Base-by-base conservation (phyloP, 2,329 filamentous ascomycete genomes). In the Aspergillus fijiensis region DNA sequence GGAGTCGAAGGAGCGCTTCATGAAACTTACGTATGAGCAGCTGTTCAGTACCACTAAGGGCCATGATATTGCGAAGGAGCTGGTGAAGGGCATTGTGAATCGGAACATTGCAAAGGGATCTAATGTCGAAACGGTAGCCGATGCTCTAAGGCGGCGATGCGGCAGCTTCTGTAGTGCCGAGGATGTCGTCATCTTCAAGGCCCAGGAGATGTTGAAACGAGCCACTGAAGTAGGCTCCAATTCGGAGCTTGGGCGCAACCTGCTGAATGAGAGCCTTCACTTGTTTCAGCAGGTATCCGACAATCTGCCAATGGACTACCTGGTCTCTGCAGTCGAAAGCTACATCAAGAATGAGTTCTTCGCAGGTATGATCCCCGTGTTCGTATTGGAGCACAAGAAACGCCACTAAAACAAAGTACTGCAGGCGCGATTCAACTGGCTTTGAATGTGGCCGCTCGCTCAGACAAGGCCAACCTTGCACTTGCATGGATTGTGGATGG, bases 81-180 rank as follows among this genome's bases (percentile, higher is more conserved):
- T 99, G 1, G 95, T 99, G 59, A 99, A 98, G 75, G 92, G 94
- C 0, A 98, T 99, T 70, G 95, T 99, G 57, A 98, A 98, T 75
- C 88, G 93, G 70, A 99, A 96, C 74, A 99, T 99, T 68, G 90
- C 94, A 60, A 96, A 92, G 70, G 95, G 96, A 10, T 94, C 93
- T 4, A 99, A 98, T 64, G 94, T 99, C 21, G 96, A 99, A 77
- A 97, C 93, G 0, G 92, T 99, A 25, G 94, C 95, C 0, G 95
- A 99, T 76, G 92, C 93, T n/a, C 80, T 99, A 53, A 86, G 95
- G 51, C 85, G 95, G 68, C 87, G 93, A 68, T 99, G 95, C 68
- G 96, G 95, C 63, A 97, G 90, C 77, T 99, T 99, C 83, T 99
- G 95, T 76, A 97, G 93, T 70, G 88, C 94, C 0, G 94, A 99